Evolutionary conservation across 2,329 filamentous ascomycete species (phyloP), one percentile per base, ranked within the genome.

Genomic region (Neurospora sp.): DNA sequence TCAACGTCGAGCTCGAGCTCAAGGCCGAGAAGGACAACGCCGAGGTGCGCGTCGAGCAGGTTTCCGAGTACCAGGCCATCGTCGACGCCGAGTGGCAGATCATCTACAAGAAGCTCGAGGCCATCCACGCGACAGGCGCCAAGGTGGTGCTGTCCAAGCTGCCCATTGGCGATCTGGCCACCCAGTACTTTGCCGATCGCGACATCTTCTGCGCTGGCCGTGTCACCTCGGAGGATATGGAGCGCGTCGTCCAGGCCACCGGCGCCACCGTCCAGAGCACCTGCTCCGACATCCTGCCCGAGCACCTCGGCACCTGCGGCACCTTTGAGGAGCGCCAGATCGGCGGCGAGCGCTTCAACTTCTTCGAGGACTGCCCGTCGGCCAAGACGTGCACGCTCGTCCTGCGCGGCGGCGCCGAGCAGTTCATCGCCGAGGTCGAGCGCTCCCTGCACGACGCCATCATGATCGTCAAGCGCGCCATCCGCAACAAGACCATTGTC

Each of bases 11-110:
- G 83, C 87, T 99, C 72, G 96, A 99, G 84, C 86, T 99, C 76
- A 99, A 99, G 89, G 95, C 93, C 73, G 96, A 99, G 82, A 99
- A 97, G 86, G 96, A 99, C 84, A 99, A 99, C 78, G 96, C 96
- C 71, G 96, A 99, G 84, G 93, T 99, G 73, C 91, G 96, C 71
- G 94, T 99, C 71, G 96, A 98, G 83, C 94, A 98, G 82, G 96
- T 99, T 68, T 97, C 95, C 23, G 96, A 99, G 83, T 99, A 99
- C 84, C 96, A 99, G 84, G 96, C 96, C 73, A 97, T 99, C 76
- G 96, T 99, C 79, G 96, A 99, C 78, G 96, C 96, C 38, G 96
- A 99, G 82, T 99, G 96, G 96, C 93, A 97, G 82, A 99, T 99
- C 79, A 99, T 99, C 81, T 98, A 91, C 89, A 95, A 97, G 86